Evolutionary conservation across 805 yeast genomes (phyloP).

Genomic region (Lipomyces lipofer): DNA sequence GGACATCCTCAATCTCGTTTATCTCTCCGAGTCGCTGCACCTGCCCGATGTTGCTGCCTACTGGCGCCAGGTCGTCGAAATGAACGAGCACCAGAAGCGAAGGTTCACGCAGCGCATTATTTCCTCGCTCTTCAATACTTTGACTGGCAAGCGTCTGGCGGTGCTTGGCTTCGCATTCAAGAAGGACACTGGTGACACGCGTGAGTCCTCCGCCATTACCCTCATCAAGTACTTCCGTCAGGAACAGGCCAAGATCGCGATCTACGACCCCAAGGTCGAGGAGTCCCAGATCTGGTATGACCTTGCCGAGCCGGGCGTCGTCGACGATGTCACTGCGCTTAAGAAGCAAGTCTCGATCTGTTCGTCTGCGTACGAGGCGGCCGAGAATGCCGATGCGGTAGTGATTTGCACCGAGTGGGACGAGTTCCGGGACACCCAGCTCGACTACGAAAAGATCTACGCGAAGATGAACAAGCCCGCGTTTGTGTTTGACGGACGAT

Average conservation of each 20-base stretch:
- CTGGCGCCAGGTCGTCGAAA: slow-evolving; percentile 38
- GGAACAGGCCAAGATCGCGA: slow-evolving; percentile 36
- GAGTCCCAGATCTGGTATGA: slow-evolving; percentile 36
- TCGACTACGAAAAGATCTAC: slow-evolving; percentile 36
- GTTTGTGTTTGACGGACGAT: slow-evolving; percentile 36
- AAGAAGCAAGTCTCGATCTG: slow-evolving; percentile 32
- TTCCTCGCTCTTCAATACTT: slow-evolving; percentile 35
- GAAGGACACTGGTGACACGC: slow-evolving; percentile 39
- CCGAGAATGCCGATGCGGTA: slow-evolving; percentile 36
- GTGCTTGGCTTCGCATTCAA: slow-evolving; percentile 39
- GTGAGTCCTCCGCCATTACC: slow-evolving; percentile 39
- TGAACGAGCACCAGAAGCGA: slow-evolving; percentile 38
- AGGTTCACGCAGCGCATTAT: slow-evolving; percentile 37
- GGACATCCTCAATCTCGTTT: slow-evolving; percentile 37
- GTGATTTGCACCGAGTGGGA: slow-evolving; percentile 40
- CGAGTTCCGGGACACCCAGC: slow-evolving; percentile 35
- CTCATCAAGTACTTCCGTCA: slow-evolving; percentile 34
- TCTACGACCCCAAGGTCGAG: slow-evolving; percentile 39
- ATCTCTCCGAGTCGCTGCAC: slow-evolving; percentile 37
- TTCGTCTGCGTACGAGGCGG: slow-evolving; percentile 36
- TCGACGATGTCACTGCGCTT: slow-evolving; percentile 25
- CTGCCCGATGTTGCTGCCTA: slow-evolving; percentile 38
- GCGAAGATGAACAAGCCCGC: slow-evolving; percentile 38
- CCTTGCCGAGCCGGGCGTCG: slow-evolving; percentile 32
- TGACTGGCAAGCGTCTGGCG: slow-evolving; percentile 36